Evolutionary conservation across 2,329 filamentous ascomycete genomes (phyloP).

Genomic region (Penicillium sp.): DNA sequence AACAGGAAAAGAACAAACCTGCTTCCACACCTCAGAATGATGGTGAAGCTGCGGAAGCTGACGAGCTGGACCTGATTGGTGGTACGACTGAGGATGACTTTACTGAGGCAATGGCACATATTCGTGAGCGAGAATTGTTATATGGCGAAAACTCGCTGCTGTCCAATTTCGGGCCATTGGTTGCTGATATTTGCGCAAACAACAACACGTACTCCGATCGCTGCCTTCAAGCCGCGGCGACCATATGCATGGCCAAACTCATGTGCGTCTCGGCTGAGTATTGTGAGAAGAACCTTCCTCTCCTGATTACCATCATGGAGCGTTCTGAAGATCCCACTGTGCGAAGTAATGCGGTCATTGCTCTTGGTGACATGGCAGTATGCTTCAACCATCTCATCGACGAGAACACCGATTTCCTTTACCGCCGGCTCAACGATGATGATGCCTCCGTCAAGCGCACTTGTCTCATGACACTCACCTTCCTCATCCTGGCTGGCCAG

Average conservation of each 20-base stretch:
- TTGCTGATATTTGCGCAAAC: conserved; percentile 91
- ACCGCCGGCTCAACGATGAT: conserved; percentile 85
- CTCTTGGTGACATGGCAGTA: conserved; percentile 97
- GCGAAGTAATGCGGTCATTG: conserved; percentile 94
- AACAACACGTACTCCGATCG: conserved; percentile 91
- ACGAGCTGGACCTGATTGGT: conserved; percentile 94
- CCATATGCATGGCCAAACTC: conserved; percentile 92
- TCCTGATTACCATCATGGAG: conserved; percentile 98
- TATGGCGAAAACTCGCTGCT: conserved; percentile 84
- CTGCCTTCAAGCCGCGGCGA: conserved; percentile 89
- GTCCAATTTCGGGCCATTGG: conserved; percentile 87
- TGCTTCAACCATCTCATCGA: conserved; percentile 99
- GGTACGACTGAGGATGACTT: conserved; percentile 96
- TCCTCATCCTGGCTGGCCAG: conserved; percentile 94
- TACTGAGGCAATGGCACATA: conserved; percentile 82
- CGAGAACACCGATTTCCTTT: conserved; percentile 98
- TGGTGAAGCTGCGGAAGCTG: conserved; percentile 69
- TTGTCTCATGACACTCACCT: conserved; percentile 97
- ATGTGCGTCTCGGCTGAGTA: conserved; percentile 99
- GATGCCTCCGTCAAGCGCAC: conserved; percentile 94
- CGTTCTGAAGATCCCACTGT: conserved; percentile 90
- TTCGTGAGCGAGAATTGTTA: conserved; percentile 81
- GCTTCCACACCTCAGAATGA: conserved; percentile 52
- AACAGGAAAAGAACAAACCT: conserved; percentile 54
- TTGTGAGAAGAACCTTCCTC: conserved; percentile 87